Base-by-base conservation (phyloP, 2,329 filamentous ascomycete genomes). In the Fusarium paranaense region DNA sequence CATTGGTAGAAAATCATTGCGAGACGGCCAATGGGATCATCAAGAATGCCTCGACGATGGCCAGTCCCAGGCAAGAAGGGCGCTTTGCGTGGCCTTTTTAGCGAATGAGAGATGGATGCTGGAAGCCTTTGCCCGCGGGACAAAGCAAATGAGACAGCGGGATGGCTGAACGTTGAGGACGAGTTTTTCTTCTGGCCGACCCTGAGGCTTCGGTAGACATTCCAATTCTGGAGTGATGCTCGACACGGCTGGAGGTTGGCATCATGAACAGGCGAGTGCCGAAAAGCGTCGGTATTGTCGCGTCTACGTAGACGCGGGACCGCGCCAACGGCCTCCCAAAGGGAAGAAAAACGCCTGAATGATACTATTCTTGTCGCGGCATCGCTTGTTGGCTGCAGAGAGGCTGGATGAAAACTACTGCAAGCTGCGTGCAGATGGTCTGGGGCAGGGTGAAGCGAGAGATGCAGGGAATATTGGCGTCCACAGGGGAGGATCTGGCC, bases 1-100 rank as follows among this genome's bases (percentile, higher is more conserved):
- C 62, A 78, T 78, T 78, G 76, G 76, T 42, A 77, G 76, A 78
- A 77, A 78, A 37, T 67, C 52, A 16, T 54, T 59, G 54, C 60
- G 38, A 50, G 37, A 61, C 50, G 32, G n/a, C 76, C 76, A 78
- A 78, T 78, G 64, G 66, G 32, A 73, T 66, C 7, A 6, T 54
- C 33, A 25, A 33, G 66, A 71, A 62, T 67, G 56, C 38, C 47
- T 62, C 52, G 38, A 20, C 27, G 64, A 69, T 58, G 69, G 70
- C 67, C 68, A 76, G 42, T 73, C 37, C 62, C 61, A 64, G 64
- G 42, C 60, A 61, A 65, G 40, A 20, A 61, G 60, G 75, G 75
- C 75, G 75, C 73, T 76, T 78, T 78, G 52, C 64, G 62, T 65
- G 62, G 47, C 8, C 50, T 32, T 73, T 71, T 62, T 13, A 74